phyloP scores from a whole-genome alignment of 1,139 yeast genomes.

The Debaryomyces nepalensis region DNA sequence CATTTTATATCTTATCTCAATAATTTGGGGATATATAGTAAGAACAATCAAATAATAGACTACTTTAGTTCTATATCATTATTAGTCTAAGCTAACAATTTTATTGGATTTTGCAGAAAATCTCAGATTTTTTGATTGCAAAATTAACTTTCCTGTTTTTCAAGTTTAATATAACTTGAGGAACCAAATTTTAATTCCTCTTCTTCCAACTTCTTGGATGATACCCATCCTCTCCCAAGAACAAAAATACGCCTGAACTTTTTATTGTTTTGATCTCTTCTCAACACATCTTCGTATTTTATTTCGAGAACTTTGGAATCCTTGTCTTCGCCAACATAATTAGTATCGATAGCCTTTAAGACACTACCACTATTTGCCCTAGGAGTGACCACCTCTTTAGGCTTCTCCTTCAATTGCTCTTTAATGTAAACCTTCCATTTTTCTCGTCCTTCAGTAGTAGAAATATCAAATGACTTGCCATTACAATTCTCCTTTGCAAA shows the following conservation, averaged over 20 bases:
- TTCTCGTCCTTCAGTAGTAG: constrained; percentile 30
- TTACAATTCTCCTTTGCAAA: neutral
- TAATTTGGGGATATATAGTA: too few relatives aligned
- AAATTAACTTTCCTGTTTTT: constrained; percentile 3
- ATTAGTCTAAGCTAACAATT: neutral
- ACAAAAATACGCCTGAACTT: constrained; percentile 51
- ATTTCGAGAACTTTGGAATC: constrained; percentile 12
- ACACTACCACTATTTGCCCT: neutral
- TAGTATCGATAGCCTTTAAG: constrained; percentile 5
- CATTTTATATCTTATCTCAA: too few relatives aligned
- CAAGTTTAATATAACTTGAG: constrained; percentile 13
- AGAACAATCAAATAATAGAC: too few relatives aligned
- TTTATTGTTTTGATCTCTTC: constrained; percentile 35
- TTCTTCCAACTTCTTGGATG: constrained; percentile 32
- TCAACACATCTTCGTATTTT: constrained; percentile 24
- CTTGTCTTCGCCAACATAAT: constrained; percentile 2
- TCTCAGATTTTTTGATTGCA: neutral
- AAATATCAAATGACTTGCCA: constrained; percentile 27
- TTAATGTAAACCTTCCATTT: constrained; percentile 29
- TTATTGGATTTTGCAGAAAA: neutral
- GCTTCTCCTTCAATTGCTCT: constrained; percentile 11
- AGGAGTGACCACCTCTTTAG: too few relatives aligned
- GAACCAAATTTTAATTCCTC: constrained; percentile 29
- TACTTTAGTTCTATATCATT: too few relatives aligned
- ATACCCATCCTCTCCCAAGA: constrained; percentile 60